These are phyloP conservation scores for Knoxia roxburghii DNA, from an alignment of 257 asterid species.

Conservation along the genomic window DNA sequence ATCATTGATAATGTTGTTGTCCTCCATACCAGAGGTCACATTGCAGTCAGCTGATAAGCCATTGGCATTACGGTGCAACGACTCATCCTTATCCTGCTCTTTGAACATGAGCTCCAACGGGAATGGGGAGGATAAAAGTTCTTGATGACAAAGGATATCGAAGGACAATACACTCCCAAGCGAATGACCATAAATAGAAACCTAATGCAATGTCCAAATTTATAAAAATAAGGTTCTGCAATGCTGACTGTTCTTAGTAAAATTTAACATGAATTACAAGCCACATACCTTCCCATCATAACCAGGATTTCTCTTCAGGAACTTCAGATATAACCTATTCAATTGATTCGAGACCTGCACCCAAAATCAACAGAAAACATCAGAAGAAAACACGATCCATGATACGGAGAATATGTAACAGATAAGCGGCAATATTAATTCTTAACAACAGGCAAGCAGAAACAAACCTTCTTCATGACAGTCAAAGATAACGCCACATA, in stretches of 20 bases:
- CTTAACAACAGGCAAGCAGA: background rate
- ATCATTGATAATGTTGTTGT: slow-evolving; percentile 25
- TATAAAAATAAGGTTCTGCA: background rate
- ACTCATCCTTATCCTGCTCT: slow-evolving; percentile 39
- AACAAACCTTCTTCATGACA: background rate
- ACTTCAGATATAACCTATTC: slow-evolving; percentile 78
- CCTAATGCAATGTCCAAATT: slow-evolving; percentile 35
- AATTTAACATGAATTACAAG: slow-evolving; percentile 18
- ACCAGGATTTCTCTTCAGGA: slow-evolving; percentile 91
- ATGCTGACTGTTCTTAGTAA: background rate
- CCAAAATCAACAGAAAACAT: slow-evolving; percentile 21
- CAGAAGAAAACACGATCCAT: slow-evolving; percentile 3
- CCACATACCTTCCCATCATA: slow-evolving; percentile 84
- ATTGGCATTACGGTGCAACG: slow-evolving; percentile 17
- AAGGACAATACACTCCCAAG: slow-evolving; percentile 94
- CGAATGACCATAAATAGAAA: slow-evolving; percentile 92
- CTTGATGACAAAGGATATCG: slow-evolving; percentile 97
- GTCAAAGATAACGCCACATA: background rate
- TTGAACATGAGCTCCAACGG: slow-evolving; percentile 83
- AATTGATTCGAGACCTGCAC: slow-evolving; percentile 83
- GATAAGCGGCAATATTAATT: background rate
- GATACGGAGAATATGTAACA: background rate
- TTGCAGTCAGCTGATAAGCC: slow-evolving; percentile 26
- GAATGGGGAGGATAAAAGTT: slow-evolving; percentile 56
- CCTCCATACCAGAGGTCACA: slow-evolving; percentile 28